A percentile compares a stretch with the other conserved stretches of the same genome.
These are phyloP conservation scores for Coemansia sp. DNA, from an alignment of 192 early-diverging fungal species.

Conservation along the genomic window DNA sequence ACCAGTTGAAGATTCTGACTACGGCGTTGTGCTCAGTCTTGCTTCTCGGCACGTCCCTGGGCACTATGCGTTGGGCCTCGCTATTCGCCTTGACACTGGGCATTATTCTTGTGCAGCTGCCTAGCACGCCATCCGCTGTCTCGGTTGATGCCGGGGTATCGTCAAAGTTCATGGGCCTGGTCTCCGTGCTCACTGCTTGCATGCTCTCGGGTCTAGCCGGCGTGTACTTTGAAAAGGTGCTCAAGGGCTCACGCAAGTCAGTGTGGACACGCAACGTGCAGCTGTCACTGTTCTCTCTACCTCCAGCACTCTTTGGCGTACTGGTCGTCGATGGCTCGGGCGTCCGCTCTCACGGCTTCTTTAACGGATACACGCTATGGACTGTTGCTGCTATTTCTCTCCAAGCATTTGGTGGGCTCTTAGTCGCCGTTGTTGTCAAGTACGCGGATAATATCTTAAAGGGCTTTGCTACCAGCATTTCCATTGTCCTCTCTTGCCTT, in stretches of 20 bases:
- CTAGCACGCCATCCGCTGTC: slow-evolving; percentile 33
- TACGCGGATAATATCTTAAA: slow-evolving; percentile 99
- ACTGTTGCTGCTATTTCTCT: slow-evolving; percentile 80
- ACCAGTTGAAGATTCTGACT: slow-evolving; percentile 96
- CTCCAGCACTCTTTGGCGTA: slow-evolving; percentile 80
- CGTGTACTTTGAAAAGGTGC: slow-evolving; percentile 98
- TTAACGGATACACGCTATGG: slow-evolving; percentile 84
- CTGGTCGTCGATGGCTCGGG: slow-evolving; percentile 72
- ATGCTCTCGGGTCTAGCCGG: slow-evolving; percentile 92
- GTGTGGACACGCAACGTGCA: slow-evolving; percentile 95
- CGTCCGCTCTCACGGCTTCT: slow-evolving; percentile 81
- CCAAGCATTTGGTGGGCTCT: slow-evolving; percentile 90
- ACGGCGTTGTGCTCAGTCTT: slow-evolving; percentile 91
- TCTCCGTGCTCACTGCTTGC: slow-evolving; percentile 81
- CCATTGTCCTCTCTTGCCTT: slow-evolving; percentile 88
- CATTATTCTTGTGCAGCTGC: slow-evolving; percentile 83
- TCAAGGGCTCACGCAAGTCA: slow-evolving; percentile 81
- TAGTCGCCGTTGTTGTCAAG: slow-evolving; percentile 96
- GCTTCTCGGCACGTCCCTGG: slow-evolving; percentile 73
- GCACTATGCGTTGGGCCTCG: slow-evolving; percentile 77
- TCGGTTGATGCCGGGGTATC: background rate
- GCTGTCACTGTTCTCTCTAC: slow-evolving; percentile 79
- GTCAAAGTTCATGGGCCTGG: slow-evolving; percentile 68
- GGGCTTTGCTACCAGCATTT: slow-evolving; percentile 97
- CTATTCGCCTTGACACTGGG: slow-evolving; percentile 83